Base-by-base conservation (phyloP, 1,284 basidiomycete species). In the Macrocystidia cucumis region DNA sequence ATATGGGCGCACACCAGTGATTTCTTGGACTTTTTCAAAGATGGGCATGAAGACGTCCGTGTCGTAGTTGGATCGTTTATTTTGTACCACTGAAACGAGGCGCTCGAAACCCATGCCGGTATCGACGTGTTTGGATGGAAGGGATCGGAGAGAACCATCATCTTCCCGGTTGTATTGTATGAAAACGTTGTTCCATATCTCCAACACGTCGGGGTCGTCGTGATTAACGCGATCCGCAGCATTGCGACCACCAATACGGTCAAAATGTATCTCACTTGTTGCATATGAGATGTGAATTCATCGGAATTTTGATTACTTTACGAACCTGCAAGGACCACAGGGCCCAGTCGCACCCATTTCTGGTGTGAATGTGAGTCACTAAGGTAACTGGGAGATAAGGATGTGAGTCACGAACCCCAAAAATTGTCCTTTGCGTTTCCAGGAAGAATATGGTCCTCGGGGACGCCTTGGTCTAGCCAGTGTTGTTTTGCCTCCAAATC, bases 171-270 rank as follows among this genome's bases (percentile, higher is more conserved):
- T 98, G 69, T 88, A 98, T 53, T 97, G 92, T 54, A 98, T 98
- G 61, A 98, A 98, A 39, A 98, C 95, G 59, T 96, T 96, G 69
- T 98, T 98, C 95, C 95, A 98, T 51, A 98, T 93, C 62, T 98
- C 96, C 42, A 98, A 74, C 4, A 98, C 95, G 48, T 93, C 79
- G 3, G 95, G 90, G 55, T 98, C 92, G 57, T 98, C 91, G 51
- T 83, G 73, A 61, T 98, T 97, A 51, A 98, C 93, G 35, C 96
- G 79, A 51, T 84, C 69, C 4, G 92, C 76, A 29, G 92, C 95
- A 52, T 98, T 90, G 35, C 95, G 78, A 23, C 85, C 87, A 29
- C 95, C 95, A 50, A 98, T 91, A 29, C 93, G 82, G 62, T 98
- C 95, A 54, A 79, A 96, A 63, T 98, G 95, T 47, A 98, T 87